Evolutionary conservation across 768 basidiomycete species (phyloP).

Genomic region (Podaxis sp.): DNA sequence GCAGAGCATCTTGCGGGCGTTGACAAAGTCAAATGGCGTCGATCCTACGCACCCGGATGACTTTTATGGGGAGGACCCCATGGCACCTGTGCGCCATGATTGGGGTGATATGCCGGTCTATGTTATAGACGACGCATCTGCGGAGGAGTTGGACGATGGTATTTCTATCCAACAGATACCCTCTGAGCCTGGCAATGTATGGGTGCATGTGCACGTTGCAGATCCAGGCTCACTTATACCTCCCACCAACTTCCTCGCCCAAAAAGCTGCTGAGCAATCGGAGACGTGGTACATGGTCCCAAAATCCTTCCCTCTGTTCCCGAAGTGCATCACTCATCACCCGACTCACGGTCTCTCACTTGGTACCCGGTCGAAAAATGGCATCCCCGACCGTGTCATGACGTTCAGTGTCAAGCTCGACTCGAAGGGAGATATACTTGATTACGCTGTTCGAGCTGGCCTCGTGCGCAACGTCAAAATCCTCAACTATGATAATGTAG

Average conservation of each 20-base stretch:
- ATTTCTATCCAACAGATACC: slow-evolving; percentile 74
- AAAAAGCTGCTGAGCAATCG: slow-evolving; percentile 47
- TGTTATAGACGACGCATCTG: slow-evolving; percentile 76
- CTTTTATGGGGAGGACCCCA: slow-evolving; percentile 56
- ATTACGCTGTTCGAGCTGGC: slow-evolving; percentile 67
- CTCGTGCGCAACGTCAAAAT: slow-evolving; percentile 64
- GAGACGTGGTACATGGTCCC: slow-evolving; percentile 64
- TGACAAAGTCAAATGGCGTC: slow-evolving; percentile 10
- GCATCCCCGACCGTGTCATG: slow-evolving; percentile 52
- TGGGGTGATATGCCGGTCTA: slow-evolving; percentile 80
- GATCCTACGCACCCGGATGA: slow-evolving; percentile 55
- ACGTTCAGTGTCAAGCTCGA: slow-evolving; percentile 79
- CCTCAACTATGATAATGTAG: slow-evolving; percentile 66
- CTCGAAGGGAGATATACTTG: slow-evolving; percentile 56
- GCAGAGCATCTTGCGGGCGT: slow-evolving; percentile 23
- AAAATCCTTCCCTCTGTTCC: slow-evolving; percentile 69
- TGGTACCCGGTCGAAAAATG: slow-evolving; percentile 22
- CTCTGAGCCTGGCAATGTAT: slow-evolving; percentile 51
- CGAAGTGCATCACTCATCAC: slow-evolving; percentile 46
- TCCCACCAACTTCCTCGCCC: slow-evolving; percentile 59
- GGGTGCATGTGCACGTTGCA: slow-evolving; percentile 92
- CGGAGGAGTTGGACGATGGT: slow-evolving; percentile 92
- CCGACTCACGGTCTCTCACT: slow-evolving; percentile 38
- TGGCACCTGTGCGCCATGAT: slow-evolving; percentile 76
- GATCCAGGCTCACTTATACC: slow-evolving; percentile 83